These are phyloP conservation scores for Dactylorhiza incarnata DNA, from an alignment of 106 monocot species.

Conservation along the genomic window DNA sequence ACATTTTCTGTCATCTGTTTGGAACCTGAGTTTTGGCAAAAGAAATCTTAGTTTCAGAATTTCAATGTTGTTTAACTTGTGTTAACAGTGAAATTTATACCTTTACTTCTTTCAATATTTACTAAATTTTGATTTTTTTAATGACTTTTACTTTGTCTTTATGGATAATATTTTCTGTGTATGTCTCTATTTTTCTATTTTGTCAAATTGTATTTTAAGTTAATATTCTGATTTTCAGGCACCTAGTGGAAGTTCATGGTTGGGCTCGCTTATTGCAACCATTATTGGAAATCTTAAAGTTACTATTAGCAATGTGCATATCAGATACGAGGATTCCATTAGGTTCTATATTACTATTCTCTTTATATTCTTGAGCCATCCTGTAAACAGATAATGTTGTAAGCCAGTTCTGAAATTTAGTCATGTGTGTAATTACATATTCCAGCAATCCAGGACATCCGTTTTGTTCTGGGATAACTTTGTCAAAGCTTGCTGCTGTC, in stretches of 20 bases:
- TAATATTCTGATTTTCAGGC: constrained; percentile 28
- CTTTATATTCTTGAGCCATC: background rate
- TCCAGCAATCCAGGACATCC: constrained; percentile 84
- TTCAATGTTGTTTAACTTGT: background rate
- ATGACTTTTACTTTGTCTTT: background rate
- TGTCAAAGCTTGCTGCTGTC: constrained; percentile 94
- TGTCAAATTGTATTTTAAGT: background rate
- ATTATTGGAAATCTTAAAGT: constrained; percentile 98
- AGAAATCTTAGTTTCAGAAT: background rate
- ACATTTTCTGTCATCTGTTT: no score
- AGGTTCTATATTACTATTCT: constrained; percentile 34
- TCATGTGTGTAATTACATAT: constrained; percentile 1
- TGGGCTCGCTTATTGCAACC: constrained; percentile 71
- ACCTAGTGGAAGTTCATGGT: constrained; percentile 75
- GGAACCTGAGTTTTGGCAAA: no score
- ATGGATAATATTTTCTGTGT: background rate
- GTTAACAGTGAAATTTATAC: background rate
- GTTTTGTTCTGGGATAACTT: no score
- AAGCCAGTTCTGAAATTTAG: background rate
- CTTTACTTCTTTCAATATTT: background rate
- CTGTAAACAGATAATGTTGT: background rate
- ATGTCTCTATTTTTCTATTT: no score
- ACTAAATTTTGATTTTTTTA: background rate
- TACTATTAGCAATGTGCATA: no score
- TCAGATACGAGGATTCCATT: constrained; percentile 70